Base-by-base conservation (phyloP, 305 asterid species). In the Fraxinus dipetala region DNA sequence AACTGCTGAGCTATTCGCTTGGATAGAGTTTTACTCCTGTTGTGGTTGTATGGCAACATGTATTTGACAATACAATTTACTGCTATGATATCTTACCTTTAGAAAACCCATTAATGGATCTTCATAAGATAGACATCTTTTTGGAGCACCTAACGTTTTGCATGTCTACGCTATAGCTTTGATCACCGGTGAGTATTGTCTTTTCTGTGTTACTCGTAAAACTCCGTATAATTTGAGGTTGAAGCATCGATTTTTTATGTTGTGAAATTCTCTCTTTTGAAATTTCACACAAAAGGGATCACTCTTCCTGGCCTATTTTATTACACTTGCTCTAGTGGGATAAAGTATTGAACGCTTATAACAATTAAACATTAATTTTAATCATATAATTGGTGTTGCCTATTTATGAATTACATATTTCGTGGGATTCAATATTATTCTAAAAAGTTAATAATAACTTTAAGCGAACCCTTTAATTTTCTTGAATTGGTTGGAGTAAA, bases 11-110 rank as follows among this genome's bases (percentile, higher is more conserved):
- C 34, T 78, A 75, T 85, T 82, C 75, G 78, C 18, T 81, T 82
- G 84, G 85, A 77, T 78, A 79, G 81, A 87, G 78, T 85, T 30
- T 85, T 85, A 65, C 63, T n/a, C 63, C 14, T 28, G 26, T 45
- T 40, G 67, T 43, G 54, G 70, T 22, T 32, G 67, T 24, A 28
- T 35, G 69, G 69, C 76, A 70, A 70, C 75, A 73, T 84, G 80
- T 81, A 86, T 48, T 78, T 80, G 74, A 82, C 65, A 51, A 32
- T 74, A 69, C 34, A 48, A 28, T 28, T 79, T 59, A 28, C 73
- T n/a, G 77, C 28, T 84, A 59, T 85, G 72, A 76, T 61, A 26
- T 79, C 59, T 83, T 76, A 70, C 78, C 77, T 76, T 79, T 73
- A 77, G 75, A 73, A 74, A 72, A 48, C 76, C 70, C 81, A 65